A percentile compares a stretch with the other conserved stretches of the same genome.
Evolutionary conservation across 2,329 filamentous ascomycete genomes (phyloP).

Genomic region (Annulohypoxylon truncatum): DNA sequence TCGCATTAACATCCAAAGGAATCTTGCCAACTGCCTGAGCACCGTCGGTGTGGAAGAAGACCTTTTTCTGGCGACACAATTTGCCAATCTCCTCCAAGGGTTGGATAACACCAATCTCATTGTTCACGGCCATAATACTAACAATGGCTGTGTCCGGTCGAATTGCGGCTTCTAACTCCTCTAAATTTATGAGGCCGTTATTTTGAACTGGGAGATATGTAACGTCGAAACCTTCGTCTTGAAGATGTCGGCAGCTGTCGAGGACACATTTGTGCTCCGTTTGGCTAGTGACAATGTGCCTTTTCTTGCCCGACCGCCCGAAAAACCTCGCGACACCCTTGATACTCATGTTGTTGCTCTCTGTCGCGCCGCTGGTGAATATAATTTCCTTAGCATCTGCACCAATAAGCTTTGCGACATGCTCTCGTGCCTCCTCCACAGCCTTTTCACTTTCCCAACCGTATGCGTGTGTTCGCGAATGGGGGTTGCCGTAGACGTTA

Average conservation of each 20-base stretch:
- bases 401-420: slow-evolving; percentile 88
- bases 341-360: slow-evolving; percentile 99
- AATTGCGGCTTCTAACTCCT: slow-evolving; percentile 87
- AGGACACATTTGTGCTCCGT: slow-evolving; percentile 99
- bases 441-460: slow-evolving; percentile 98
- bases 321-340: slow-evolving; percentile 98
- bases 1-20: slow-evolving; percentile 93
- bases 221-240: slow-evolving; percentile 95
- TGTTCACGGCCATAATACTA: slow-evolving; percentile 99
- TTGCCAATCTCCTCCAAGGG: slow-evolving; percentile 93
- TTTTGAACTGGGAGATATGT: slow-evolving; percentile 94
- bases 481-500: slow-evolving; percentile 94
- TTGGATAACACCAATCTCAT: slow-evolving; percentile 99
- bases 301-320: slow-evolving; percentile 93
- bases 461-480: slow-evolving; percentile 97
- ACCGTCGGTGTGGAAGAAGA: slow-evolving; percentile 98
- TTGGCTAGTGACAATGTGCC: slow-evolving; percentile 96
- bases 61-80: slow-evolving; percentile 88
- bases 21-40: slow-evolving; percentile 99
- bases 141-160: slow-evolving; percentile 91
- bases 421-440: slow-evolving; percentile 84
- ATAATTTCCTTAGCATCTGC: slow-evolving; percentile 98
- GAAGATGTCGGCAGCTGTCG: slow-evolving; percentile 95
- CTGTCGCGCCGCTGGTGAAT: slow-evolving; percentile 96
- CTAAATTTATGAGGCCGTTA: slow-evolving; percentile 87